These are phyloP conservation scores for Tulasnella sp. DNA, from an alignment of 768 basidiomycete genomes.

Conservation along the genomic window DNA sequence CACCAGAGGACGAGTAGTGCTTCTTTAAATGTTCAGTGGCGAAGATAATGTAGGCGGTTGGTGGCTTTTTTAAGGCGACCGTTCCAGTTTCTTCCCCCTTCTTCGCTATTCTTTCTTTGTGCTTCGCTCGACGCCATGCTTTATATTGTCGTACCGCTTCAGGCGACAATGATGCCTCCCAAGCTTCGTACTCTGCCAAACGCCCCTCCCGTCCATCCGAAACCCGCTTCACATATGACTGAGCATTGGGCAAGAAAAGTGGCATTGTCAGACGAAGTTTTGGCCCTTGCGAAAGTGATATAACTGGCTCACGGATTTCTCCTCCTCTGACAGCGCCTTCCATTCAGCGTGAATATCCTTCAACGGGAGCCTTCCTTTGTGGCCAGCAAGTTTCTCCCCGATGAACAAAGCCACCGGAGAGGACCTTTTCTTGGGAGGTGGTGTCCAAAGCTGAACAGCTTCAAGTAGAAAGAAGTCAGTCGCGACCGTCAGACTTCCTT, in stretches of 20 bases:
- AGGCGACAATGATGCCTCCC: constrained; percentile 1
- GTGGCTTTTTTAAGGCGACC: neutral
- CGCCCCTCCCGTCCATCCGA: neutral
- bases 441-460: neutral
- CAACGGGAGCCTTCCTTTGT: neutral
- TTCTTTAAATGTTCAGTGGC: neutral
- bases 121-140: neutral
- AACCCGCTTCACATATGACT: no score
- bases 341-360: neutral
- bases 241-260: no score
- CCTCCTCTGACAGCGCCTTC: constrained; percentile 1
- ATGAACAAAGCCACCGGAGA: neutral
- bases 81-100: neutral
- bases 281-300: no score
- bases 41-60: neutral
- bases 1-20: neutral
- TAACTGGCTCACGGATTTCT: neutral
- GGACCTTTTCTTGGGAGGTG: neutral
- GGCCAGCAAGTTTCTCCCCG: neutral
- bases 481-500: neutral
- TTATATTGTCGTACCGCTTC: constrained; percentile 2
- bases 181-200: neutral
- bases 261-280: no score
- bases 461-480: neutral
- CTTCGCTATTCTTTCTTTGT: neutral